Evolutionary conservation across 495 filamentous ascomycete genomes (phyloP), one percentile per base, ranked within the genome.

Genomic region (Aspergillus bridgeri): DNA sequence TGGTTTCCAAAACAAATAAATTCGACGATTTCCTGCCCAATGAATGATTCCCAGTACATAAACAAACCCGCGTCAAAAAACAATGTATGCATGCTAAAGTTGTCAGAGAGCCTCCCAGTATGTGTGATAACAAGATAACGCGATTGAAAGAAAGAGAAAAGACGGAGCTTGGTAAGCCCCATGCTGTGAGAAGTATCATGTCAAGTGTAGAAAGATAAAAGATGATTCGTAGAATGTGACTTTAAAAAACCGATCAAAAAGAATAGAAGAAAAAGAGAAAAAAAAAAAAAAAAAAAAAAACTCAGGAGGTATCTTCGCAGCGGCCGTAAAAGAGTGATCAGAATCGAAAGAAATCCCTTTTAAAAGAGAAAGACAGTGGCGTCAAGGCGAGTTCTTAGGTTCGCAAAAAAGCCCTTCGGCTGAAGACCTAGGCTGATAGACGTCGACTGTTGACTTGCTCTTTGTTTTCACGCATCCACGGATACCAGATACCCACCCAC

Each of bases 401-500:
- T 9, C 5, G 27, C 33, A 9, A n/a, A 24, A 22, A 27, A 53
- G 50, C 48, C 49, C 27, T 15, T 47, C 20, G 47, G 23, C 51
- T 29, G 18, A 24, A 24, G 20, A 56, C 44, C 51, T 48, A 59
- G 19, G 25, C 11, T 9, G 49, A 46, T 13, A 59, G 56, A 42
- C 56, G 60, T 62, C 48, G 52, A 48, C 25, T 46, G 20, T 58
- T 47, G 5, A 67, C 63, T 58, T 62, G 42, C 21, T 64, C 61
- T 54, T 60, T 56, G 42, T 63, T 60, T 59, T 72, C 68, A 1
- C 67, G 63, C 74, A 77, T 77, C 74, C 74, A 77, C 20, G 74
- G 74, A 67, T 75, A 77, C 74, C 74, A 75, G 9, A 71, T 65
- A 45, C 69, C 65, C 23, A 64, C 63, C 69, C 69, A 77, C 51